Evolutionary conservation across 768 basidiomycete genomes (phyloP).

Genomic region (Amanita thiersii): DNA sequence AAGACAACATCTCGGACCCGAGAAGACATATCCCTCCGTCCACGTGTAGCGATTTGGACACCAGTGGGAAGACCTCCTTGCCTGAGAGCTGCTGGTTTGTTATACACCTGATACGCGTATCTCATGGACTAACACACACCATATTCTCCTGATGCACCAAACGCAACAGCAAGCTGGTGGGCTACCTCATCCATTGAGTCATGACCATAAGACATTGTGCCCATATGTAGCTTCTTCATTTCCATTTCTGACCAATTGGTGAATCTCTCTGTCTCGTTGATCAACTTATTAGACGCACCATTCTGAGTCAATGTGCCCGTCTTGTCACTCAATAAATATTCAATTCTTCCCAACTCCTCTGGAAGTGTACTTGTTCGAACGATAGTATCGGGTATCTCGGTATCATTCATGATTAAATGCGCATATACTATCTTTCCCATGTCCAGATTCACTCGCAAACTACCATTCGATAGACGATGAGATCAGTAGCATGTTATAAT

Average conservation of each 20-base stretch:
- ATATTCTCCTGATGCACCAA: slow-evolving; percentile 57
- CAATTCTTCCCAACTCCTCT: slow-evolving; percentile 91
- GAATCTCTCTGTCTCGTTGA: neutral
- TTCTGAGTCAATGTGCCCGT: slow-evolving; percentile 98
- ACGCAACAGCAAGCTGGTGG: slow-evolving; percentile 82
- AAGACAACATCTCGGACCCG: slow-evolving; percentile 88
- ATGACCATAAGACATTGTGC: slow-evolving; percentile 92
- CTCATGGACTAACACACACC: slow-evolving; percentile 23
- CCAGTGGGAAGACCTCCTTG: slow-evolving; percentile 65
- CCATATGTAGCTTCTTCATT: slow-evolving; percentile 98
- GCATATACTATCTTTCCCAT: slow-evolving; percentile 99
- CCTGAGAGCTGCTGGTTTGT: slow-evolving; percentile 28
- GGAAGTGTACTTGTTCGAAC: slow-evolving; percentile 97
- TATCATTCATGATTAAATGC: slow-evolving; percentile 88
- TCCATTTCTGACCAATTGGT: slow-evolving; percentile 76
- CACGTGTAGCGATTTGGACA: slow-evolving; percentile 75
- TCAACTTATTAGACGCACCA: slow-evolving; percentile 40
- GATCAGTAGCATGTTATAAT: neutral
- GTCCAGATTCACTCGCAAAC: slow-evolving; percentile 96
- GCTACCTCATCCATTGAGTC: slow-evolving; percentile 99
- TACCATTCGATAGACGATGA: slow-evolving; percentile 20
- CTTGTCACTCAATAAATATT: slow-evolving; percentile 95
- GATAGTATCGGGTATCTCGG: slow-evolving; percentile 90
- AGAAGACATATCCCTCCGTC: slow-evolving; percentile 91
- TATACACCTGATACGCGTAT: neutral